A percentile compares a stretch with the other conserved stretches of the same genome.
These are phyloP conservation scores for Mycena albidolilacea DNA, from an alignment of 768 basidiomycete genomes.

Conservation along the genomic window DNA sequence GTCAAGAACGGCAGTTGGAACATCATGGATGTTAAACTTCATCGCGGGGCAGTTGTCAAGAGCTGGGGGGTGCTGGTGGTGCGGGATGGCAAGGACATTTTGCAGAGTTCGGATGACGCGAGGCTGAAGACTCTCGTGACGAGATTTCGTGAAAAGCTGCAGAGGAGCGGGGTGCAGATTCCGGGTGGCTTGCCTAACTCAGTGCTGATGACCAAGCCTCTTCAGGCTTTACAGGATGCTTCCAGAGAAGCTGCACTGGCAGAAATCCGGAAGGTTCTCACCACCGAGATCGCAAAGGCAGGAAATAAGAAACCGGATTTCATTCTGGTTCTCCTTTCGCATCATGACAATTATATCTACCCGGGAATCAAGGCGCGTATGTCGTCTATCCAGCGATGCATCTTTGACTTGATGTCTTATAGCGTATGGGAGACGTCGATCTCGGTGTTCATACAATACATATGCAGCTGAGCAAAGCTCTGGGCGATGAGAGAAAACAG, in stretches of 20 bases:
- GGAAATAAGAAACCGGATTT: slow-evolving; percentile 66
- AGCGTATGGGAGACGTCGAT: slow-evolving; percentile 79
- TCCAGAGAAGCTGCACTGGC: slow-evolving; percentile 55
- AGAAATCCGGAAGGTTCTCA: slow-evolving; percentile 59
- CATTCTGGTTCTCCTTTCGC: slow-evolving; percentile 79
- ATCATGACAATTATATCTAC: slow-evolving; percentile 81
- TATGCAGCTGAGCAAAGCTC: slow-evolving; percentile 76
- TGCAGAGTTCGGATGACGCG: slow-evolving; percentile 61
- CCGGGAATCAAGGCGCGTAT: slow-evolving; percentile 76
- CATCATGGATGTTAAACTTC: slow-evolving; percentile 79
- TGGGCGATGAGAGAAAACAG: slow-evolving; percentile 68
- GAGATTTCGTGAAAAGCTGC: slow-evolving; percentile 71
- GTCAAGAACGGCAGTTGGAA: slow-evolving; percentile 83
- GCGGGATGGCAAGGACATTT: slow-evolving; percentile 58
- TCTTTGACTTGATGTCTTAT: not conserved
- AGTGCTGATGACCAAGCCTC: slow-evolving; percentile 51
- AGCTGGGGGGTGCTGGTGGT: slow-evolving; percentile 81
- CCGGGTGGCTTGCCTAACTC: slow-evolving; percentile 43
- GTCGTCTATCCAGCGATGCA: not conserved
- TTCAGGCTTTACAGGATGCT: slow-evolving; percentile 51
- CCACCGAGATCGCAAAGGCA: slow-evolving; percentile 41
- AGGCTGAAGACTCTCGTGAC: slow-evolving; percentile 59
- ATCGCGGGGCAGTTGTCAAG: slow-evolving; percentile 62
- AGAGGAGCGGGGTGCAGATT: slow-evolving; percentile 70
- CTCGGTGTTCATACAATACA: slow-evolving; percentile 85